Evolutionary conservation across 2,329 filamentous ascomycete species (phyloP), one percentile per base, ranked within the genome.

Genomic region (Curvularia sp.): DNA sequence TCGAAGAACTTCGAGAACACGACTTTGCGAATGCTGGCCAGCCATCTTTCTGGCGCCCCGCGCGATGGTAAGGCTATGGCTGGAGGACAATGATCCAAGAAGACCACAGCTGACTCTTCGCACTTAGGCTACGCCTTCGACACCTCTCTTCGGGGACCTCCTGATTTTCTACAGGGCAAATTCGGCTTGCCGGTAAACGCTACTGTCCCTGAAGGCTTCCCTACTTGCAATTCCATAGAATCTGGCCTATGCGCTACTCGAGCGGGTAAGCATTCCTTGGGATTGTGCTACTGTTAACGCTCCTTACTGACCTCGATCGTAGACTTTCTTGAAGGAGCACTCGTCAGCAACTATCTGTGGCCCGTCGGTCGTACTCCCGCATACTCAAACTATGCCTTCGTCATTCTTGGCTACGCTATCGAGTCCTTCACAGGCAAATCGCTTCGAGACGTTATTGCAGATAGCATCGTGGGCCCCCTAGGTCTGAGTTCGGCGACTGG

Each of bases 351-450:
- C 39, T 42, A 42, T 22, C 9, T 42, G 18, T 42, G 39, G 39
- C 39, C 39, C 8, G 39, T 42, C 18, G 39, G 39, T 42, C 39
- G 39, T 42, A 42, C 39, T 42, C 39, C 39, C 4, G 39, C 39
- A 42, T 42, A 42, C 18, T 42, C 39, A 42, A 42, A 42, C 18
- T 42, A 42, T 22, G 39, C 39, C 39, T 42, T 42, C 39, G 22
- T 42, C 39, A 42, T 42, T 42, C 39, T 42, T 42, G 39, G 39
- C 39, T 42, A 42, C 39, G 39, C 39, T 42, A 42, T 42, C 39
- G 39, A 42, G 39, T 42, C 39, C 39, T 42, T 42, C 39, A 42
- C 39, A 22, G 39, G 39, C n/a, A 42, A 42, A 42, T 42, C 39
- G 18, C 39, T 42, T 42, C 39, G 39, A 42, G 39, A 42, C 39